Conservation (phyloP, 2,329 filamentous ascomycete species). For the Lecanicillium sp. region DNA sequence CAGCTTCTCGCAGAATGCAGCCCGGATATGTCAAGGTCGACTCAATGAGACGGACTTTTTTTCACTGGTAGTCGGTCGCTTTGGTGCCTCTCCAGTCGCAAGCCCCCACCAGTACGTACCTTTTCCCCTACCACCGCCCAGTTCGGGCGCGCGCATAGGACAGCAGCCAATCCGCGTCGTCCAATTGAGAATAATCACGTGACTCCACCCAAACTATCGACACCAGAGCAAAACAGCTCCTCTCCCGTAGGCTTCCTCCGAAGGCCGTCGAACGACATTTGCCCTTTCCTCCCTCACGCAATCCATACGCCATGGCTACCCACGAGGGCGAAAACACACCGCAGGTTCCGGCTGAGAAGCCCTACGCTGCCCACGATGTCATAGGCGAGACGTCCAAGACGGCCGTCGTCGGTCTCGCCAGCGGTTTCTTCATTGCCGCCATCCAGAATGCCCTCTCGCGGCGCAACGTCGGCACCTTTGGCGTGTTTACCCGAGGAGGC, state of each 20-base stretch:
- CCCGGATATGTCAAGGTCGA: no score
- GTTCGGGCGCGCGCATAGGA: no score
- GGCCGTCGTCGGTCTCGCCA: slow-evolving; percentile 54
- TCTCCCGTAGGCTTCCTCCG: slow-evolving; percentile 1
- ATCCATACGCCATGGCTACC: slow-evolving; percentile 24
- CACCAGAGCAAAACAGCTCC: slow-evolving; percentile 9
- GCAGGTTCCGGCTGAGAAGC: slow-evolving; percentile 13
- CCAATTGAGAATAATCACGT: slow-evolving; percentile 32
- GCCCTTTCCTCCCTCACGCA: slow-evolving; percentile 6
- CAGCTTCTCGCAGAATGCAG: no score
- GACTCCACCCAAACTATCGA: slow-evolving; percentile 10
- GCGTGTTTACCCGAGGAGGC: slow-evolving; percentile 73
- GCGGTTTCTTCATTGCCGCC: slow-evolving; percentile 65
- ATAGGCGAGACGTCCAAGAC: slow-evolving; percentile 59
- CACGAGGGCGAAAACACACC: slow-evolving; percentile 19
- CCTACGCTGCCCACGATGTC: slow-evolving; percentile 69
- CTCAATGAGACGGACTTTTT: no score
- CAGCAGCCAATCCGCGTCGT: slow-evolving; percentile 21
- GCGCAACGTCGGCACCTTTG: slow-evolving; percentile 72
- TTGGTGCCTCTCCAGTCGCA: no score
- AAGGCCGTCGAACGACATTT: not conserved
- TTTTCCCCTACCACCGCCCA: no score
- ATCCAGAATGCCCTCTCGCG: slow-evolving; percentile 82
- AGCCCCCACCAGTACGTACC: no score
- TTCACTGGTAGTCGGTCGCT: no score